Base-by-base conservation (phyloP, 176 grass and related monocot species). In the Dactylis glomerata region DNA sequence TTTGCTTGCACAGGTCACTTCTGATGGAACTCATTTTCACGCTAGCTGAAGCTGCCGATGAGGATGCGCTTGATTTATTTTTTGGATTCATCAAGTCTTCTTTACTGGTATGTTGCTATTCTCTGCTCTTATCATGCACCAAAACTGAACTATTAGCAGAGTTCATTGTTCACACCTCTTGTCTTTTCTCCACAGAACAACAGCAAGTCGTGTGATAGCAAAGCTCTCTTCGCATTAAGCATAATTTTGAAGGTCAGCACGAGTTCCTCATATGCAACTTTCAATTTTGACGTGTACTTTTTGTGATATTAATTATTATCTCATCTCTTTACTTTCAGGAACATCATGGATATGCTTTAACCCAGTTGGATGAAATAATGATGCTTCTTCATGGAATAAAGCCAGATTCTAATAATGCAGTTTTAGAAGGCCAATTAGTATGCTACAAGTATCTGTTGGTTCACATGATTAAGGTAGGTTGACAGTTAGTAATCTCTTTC, bases 401-500 rank as follows among this genome's bases (percentile, higher is more conserved):
- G 54, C 66, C 68, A 77, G 77, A 63, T 79, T 81, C 52, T 16
- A 89, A 93, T 51, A 86, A 72, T 82, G 59, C 55, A 79, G 73
- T 89, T 68, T 78, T 95, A 78, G 82, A 84, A 88, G 86, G 66
- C 67, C 76, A 88, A 82, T 86, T 98, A 81, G 83, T 94, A 81
- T 98, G 96, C 87, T 98, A 90, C 78, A 89, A 93, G 41, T 85
- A 91, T 88, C 77, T 98, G 63, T 98, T 98, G 87, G 80, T 98
- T 82, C 85, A 92, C 76, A 88, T 95, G 87, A 90, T 98, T 88
- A 93, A 93, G 83, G 96, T 98, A 73, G 40, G 77, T 77, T 46
- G 38, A 70, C 1, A 23, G 32, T 77, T 73, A 12, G 30, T 77
- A 40, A 81, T 64, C 42, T 85, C 63, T 82, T 19, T 9, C 17